Conservation (phyloP, 208 protist genomes). For the Trypanosoma cruzi region DNA sequence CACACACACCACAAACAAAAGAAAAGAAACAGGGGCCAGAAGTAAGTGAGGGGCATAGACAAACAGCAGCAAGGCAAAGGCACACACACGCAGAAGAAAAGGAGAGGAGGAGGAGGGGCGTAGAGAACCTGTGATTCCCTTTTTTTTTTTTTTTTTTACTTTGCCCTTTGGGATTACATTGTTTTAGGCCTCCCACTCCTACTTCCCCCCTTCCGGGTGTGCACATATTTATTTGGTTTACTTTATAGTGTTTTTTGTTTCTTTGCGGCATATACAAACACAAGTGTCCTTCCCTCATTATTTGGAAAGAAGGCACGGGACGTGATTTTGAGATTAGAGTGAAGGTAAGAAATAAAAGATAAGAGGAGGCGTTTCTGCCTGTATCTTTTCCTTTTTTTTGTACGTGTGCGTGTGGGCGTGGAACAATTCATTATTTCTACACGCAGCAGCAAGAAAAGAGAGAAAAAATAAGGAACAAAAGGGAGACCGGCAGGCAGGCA, state of each 20-base stretch:
- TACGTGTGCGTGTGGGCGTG: background rate
- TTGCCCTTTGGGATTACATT: background rate
- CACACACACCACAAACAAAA: too few relatives aligned
- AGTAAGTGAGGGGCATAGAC: background rate
- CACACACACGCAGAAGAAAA: background rate
- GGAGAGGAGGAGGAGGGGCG: background rate
- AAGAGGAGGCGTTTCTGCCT: background rate
- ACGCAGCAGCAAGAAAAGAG: background rate
- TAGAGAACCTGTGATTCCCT: background rate
- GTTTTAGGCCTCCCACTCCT: background rate
- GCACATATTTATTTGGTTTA: too few relatives aligned
- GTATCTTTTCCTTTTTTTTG: too few relatives aligned
- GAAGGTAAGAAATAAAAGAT: background rate
- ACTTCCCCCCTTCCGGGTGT: background rate
- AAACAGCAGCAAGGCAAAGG: background rate
- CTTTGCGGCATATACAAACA: background rate
- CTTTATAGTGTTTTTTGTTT: too few relatives aligned
- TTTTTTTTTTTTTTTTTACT: slow-evolving; percentile 1
- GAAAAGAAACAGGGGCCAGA: background rate
- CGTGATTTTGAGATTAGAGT: background rate
- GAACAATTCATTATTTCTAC: background rate
- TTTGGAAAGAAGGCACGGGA: background rate
- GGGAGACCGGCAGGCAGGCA: background rate
- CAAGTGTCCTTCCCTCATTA: too few relatives aligned
- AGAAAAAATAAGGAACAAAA: slow-evolving; percentile 18